Base-by-base conservation (phyloP, 768 basidiomycete genomes). In the Pleurotus giganteus region DNA sequence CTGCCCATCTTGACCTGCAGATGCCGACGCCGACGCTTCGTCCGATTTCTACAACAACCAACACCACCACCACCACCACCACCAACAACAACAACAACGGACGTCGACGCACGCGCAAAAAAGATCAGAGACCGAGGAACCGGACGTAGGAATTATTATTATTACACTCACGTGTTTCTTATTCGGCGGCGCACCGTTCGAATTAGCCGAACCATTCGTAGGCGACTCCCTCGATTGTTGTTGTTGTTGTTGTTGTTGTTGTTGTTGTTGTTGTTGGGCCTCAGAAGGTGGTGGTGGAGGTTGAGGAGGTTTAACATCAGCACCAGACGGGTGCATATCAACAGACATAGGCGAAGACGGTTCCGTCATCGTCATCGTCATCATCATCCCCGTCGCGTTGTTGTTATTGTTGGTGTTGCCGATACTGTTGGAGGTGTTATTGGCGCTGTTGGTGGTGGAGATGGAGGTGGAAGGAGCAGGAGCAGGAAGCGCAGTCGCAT, bases 1-100 rank as follows among this genome's bases (percentile, higher is more conserved):
- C 66, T 91, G 90, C 13, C 82, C 81, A 54, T 87, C 86, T 57
- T 74, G 73, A 54, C n/a, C n/a, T n/a, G n/a, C n/a, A n/a, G n/a
- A n/a, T n/a, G n/a, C n/a, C n/a, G n/a, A n/a, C n/a, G 69, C 70
- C 52, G 72, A 72, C 47, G 72, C 75, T 11, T 81, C 81, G 65
- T 74, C 71, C 70, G 64, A 66, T 56, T 69, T 66, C 63, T 67
- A 21, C n/a, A 36, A 17, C 17, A n/a, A 5, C 17, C 27, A 47
- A 28, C 46, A 31, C 17, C 8, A 52, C 19, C n/a, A n/a, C n/a
- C n/a, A n/a, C n/a, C n/a, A n/a, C n/a, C n/a, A n/a, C n/a, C n/a
- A n/a, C n/a, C n/a, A n/a, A n/a, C n/a, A n/a, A n/a, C n/a, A n/a
- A n/a, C n/a, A n/a, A n/a, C n/a, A n/a, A n/a, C n/a, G n/a, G n/a